Evolutionary conservation across 306 rosid genomes (phyloP).

Genomic region (Rosa persica): DNA sequence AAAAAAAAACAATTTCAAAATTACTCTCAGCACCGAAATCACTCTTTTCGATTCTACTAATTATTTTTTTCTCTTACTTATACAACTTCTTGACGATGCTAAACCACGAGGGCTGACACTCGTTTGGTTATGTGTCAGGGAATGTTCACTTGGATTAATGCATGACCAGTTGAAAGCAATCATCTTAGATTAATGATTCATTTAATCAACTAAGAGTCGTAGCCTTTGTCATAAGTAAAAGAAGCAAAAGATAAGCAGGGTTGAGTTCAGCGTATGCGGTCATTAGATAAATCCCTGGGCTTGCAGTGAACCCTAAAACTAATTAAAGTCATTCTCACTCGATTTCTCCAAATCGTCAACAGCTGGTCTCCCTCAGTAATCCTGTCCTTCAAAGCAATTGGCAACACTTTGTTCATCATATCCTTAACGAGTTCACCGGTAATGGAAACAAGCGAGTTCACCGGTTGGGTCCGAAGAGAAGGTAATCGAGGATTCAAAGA

Average conservation of each 20-base stretch:
- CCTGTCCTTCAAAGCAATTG: constrained; percentile 50
- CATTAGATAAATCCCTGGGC: neutral
- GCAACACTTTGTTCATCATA: constrained; percentile 57
- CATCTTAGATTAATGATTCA: neutral
- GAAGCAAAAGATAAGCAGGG: neutral
- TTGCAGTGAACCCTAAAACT: neutral
- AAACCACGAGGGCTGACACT: neutral
- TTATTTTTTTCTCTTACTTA: neutral
- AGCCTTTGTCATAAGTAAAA: neutral
- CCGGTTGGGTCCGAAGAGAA: too few species aligned
- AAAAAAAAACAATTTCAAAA: neutral
- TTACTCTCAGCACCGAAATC: neutral
- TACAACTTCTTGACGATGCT: neutral
- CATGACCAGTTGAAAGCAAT: neutral
- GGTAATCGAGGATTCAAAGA: neutral
- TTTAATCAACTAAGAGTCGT: neutral
- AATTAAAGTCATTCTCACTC: neutral
- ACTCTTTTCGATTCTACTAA: neutral
- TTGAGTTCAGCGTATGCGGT: neutral
- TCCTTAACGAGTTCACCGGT: constrained; percentile 42
- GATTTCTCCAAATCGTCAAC: neutral
- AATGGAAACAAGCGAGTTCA: too few species aligned
- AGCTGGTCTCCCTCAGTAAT: neutral
- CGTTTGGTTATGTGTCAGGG: neutral
- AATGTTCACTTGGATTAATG: neutral